Evolutionary conservation across 345 rosid genomes (phyloP).

Genomic region (Linum tenue): DNA sequence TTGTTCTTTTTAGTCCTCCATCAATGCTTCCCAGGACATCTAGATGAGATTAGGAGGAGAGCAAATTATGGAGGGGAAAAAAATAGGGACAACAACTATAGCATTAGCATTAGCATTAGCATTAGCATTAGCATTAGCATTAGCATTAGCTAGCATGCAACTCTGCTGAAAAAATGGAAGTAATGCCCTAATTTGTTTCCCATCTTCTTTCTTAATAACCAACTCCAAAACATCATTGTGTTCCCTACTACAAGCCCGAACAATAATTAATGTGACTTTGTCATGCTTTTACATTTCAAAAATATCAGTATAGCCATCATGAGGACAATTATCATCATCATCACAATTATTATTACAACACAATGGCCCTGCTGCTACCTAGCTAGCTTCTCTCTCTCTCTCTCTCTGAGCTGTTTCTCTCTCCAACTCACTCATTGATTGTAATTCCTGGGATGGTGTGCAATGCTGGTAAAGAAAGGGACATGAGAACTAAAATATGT

Average conservation of each 20-base stretch:
- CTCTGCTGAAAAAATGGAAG: constrained; percentile 17
- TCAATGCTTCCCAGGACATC: too few relatives aligned
- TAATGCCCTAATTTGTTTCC: not conserved
- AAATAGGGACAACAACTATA: too few relatives aligned
- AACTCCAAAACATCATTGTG: too few relatives aligned
- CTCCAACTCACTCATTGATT: not conserved
- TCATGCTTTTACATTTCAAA: constrained; percentile 21
- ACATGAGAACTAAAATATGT: constrained; percentile 16
- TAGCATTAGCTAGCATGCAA: constrained; percentile 5
- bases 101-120: too few relatives aligned
- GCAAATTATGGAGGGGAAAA: too few relatives aligned
- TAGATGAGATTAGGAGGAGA: too few relatives aligned
- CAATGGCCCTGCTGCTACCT: too few relatives aligned
- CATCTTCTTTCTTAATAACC: too few relatives aligned
- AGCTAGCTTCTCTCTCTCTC: not conserved
- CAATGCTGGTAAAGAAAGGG: constrained; percentile 24
- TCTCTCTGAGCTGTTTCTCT: not conserved
- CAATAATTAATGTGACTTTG: constrained; percentile 24
- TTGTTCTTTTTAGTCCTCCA: too few relatives aligned
- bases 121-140: not conserved
- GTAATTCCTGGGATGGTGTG: constrained; percentile 30
- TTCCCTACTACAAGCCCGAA: too few relatives aligned
- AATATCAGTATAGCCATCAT: constrained; percentile 22
- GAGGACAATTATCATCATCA: constrained; percentile 10
- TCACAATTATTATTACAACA: not conserved